phyloP scores from a whole-genome alignment of 768 basidiomycete species.

The Rhizopogon roseolus region DNA sequence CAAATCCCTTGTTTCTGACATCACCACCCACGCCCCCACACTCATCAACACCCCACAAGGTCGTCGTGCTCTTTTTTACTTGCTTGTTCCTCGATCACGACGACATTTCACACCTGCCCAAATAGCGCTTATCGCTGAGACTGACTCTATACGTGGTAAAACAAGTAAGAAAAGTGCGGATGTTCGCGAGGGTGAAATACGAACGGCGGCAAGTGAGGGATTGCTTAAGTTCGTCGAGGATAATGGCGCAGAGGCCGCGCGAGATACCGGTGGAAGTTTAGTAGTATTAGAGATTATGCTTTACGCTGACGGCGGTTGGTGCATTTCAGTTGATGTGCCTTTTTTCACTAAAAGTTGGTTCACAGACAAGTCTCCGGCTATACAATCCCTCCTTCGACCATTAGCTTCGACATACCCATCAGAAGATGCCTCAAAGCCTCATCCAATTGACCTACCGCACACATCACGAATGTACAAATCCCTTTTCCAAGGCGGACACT shows the following conservation, averaged over 20 bases:
- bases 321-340: background rate
- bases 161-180: slow-evolving; percentile 82
- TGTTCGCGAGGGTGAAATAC: slow-evolving; percentile 64
- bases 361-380: slow-evolving; percentile 67
- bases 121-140: slow-evolving; percentile 66
- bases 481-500: slow-evolving; percentile 89
- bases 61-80: slow-evolving; percentile 77
- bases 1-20: slow-evolving; percentile 73
- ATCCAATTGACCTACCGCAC: slow-evolving; percentile 79
- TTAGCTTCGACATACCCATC: slow-evolving; percentile 56
- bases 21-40: slow-evolving; percentile 52
- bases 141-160: slow-evolving; percentile 56
- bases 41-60: slow-evolving; percentile 67
- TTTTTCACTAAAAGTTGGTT: background rate
- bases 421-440: slow-evolving; percentile 41
- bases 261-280: slow-evolving; percentile 78
- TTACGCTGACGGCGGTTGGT: slow-evolving; percentile 77
- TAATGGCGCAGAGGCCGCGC: slow-evolving; percentile 54
- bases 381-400: slow-evolving; percentile 53
- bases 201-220: slow-evolving; percentile 66
- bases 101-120: slow-evolving; percentile 87
- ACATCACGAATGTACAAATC: slow-evolving; percentile 83
- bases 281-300: slow-evolving; percentile 81
- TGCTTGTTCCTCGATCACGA: slow-evolving; percentile 75
- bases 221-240: slow-evolving; percentile 68